Conservation (phyloP, 2,329 filamentous ascomycete genomes). For the Ilyonectria destructans region DNA sequence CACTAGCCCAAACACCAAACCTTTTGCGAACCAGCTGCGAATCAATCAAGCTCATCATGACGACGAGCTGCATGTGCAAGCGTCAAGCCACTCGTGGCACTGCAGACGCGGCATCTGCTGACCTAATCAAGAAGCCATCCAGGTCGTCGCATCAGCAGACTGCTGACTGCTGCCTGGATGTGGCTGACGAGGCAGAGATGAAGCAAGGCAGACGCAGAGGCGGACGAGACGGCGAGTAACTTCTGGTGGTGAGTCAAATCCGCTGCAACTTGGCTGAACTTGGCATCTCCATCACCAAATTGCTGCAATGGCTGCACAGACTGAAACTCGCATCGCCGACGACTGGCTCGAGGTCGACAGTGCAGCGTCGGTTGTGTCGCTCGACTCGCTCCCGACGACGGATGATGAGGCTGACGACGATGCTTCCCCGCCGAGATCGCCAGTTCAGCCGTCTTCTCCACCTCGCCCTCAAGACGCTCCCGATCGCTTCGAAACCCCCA, state of each 20-base stretch:
- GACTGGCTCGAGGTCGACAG: conserved; percentile 45
- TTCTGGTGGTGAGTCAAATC: neutral
- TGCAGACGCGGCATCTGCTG: neutral
- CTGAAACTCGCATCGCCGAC: conserved; percentile 36
- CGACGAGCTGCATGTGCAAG: too few relatives aligned
- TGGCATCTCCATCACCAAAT: neutral
- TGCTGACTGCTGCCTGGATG: conserved; percentile 10
- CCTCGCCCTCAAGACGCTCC: neutral
- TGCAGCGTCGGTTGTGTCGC: conserved; percentile 39
- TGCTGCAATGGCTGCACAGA: conserved; percentile 27
- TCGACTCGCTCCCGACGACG: conserved; percentile 19
- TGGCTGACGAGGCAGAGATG: conserved; percentile 8
- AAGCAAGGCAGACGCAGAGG: neutral
- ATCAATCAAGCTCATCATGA: too few relatives aligned
- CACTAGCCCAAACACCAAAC: too few relatives aligned
- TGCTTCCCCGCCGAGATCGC: conserved; percentile 9
- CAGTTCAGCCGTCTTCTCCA: neutral
- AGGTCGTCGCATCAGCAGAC: neutral
- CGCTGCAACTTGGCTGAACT: neutral
- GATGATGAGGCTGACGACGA: conserved; percentile 21
- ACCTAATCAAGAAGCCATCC: neutral
- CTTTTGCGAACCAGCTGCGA: too few relatives aligned
- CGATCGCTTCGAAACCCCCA: neutral
- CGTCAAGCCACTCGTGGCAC: too few relatives aligned
- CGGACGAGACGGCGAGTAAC: neutral